These are phyloP conservation scores for Salix viminalis DNA, from an alignment of 345 rosid genomes.

Conservation along the genomic window DNA sequence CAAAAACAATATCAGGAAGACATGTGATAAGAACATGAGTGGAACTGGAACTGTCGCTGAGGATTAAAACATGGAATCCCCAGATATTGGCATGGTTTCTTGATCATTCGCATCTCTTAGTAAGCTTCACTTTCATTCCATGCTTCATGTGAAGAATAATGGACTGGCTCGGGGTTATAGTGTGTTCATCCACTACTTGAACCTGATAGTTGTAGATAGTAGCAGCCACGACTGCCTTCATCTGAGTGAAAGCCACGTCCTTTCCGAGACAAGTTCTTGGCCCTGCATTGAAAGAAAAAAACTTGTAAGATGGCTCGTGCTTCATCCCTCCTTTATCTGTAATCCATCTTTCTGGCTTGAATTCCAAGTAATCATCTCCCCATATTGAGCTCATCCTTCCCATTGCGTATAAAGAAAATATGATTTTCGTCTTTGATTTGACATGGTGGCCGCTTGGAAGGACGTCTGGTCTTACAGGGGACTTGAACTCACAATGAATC, in stretches of 20 bases:
- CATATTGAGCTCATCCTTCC: conserved; percentile 39
- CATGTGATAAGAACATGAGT: too few relatives aligned
- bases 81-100: too few relatives aligned
- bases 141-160: conserved; percentile 8
- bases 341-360: conserved; percentile 44
- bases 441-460: conserved; percentile 52
- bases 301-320: conserved; percentile 8
- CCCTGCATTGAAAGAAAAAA: background rate
- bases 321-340: conserved; percentile 19
- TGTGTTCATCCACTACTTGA: background rate
- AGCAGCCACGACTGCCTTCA: conserved; percentile 6
- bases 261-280: conserved; percentile 8
- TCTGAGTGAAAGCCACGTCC: background rate
- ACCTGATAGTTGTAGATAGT: background rate
- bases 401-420: conserved; percentile 25
- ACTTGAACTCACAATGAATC: conserved; percentile 36
- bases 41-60: too few relatives aligned
- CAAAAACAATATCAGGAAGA: too few relatives aligned
- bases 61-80: too few relatives aligned
- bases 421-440: conserved; percentile 17
- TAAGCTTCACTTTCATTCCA: background rate
- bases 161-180: background rate
- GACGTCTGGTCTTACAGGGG: conserved; percentile 23
- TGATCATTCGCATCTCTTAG: background rate
- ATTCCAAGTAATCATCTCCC: conserved; percentile 41